These are phyloP conservation scores for Colletotrichum theobromicola DNA, from an alignment of 2,329 filamentous ascomycete species.

Conservation along the genomic window DNA sequence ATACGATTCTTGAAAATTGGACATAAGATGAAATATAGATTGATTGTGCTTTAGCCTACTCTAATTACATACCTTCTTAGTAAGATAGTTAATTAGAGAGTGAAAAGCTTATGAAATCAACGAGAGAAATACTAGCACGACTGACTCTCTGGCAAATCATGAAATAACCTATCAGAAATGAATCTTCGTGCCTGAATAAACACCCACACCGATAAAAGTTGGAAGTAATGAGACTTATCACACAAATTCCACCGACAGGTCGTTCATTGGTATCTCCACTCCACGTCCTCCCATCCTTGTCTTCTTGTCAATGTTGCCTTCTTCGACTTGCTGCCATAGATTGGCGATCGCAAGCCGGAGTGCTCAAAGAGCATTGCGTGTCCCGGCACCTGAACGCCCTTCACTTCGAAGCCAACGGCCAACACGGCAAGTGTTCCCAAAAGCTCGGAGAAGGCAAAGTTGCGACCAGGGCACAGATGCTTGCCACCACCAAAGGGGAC, in stretches of 20 bases:
- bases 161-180: no score
- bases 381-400: slow-evolving; percentile 26
- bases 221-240: not conserved
- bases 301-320: slow-evolving; percentile 21
- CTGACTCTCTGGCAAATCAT: no score
- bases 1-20: not conserved
- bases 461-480: slow-evolving; percentile 36
- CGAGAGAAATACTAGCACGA: no score
- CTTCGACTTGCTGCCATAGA: slow-evolving; percentile 9
- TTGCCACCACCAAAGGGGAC: slow-evolving; percentile 37
- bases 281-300: slow-evolving; percentile 29
- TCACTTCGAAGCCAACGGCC: slow-evolving; percentile 28
- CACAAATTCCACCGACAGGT: not conserved
- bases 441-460: slow-evolving; percentile 36
- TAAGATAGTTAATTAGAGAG: no score
- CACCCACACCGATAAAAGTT: not conserved
- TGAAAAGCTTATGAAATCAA: no score
- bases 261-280: slow-evolving; percentile 24
- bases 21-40: not conserved
- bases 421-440: slow-evolving; percentile 26
- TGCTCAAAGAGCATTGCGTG: slow-evolving; percentile 4
- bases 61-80: no score
- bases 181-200: no score
- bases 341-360: slow-evolving; percentile 16
- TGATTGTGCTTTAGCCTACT: not conserved